Percentiles rank a stretch among this genome's conserved stretches.
Conservation (phyloP, 768 basidiomycete genomes). For the Erythrobasidium yunnanense region DNA sequence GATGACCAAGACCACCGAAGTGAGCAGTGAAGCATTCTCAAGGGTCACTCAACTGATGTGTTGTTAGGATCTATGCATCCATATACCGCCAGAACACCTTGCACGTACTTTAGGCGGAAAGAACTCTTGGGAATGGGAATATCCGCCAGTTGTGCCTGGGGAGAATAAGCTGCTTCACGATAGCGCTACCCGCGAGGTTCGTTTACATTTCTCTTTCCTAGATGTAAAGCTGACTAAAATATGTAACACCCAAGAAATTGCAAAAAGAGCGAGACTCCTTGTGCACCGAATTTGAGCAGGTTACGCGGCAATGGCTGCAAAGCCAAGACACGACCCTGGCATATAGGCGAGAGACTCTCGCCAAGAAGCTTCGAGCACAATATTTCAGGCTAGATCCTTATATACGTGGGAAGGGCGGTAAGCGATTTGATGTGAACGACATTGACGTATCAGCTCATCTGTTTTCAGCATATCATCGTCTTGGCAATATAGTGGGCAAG, state of each 20-base stretch:
- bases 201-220: not conserved
- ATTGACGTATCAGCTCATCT: not conserved
- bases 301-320: constrained; percentile 30
- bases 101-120: constrained; percentile 10
- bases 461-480: constrained; percentile 16
- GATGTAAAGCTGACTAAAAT: not conserved
- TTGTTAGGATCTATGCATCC: constrained; percentile 10
- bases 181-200: not conserved
- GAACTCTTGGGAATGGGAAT: constrained; percentile 32
- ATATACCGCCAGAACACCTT: constrained; percentile 10
- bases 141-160: constrained; percentile 30
- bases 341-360: constrained; percentile 4
- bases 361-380: constrained; percentile 31
- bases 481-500: constrained; percentile 24
- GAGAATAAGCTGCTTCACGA: constrained; percentile 31
- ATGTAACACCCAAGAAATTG: not conserved
- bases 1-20: constrained; percentile 27
- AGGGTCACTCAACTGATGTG: not conserved
- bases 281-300: constrained; percentile 19
- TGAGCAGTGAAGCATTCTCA: not conserved
- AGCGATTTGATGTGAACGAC: not conserved
- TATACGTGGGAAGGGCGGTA: constrained; percentile 21
- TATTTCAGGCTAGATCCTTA: constrained; percentile 33
- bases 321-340: not conserved
- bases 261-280: constrained; percentile 10